Conservation (phyloP, 495 filamentous ascomycete genomes). For the Penicillium goetzii region DNA sequence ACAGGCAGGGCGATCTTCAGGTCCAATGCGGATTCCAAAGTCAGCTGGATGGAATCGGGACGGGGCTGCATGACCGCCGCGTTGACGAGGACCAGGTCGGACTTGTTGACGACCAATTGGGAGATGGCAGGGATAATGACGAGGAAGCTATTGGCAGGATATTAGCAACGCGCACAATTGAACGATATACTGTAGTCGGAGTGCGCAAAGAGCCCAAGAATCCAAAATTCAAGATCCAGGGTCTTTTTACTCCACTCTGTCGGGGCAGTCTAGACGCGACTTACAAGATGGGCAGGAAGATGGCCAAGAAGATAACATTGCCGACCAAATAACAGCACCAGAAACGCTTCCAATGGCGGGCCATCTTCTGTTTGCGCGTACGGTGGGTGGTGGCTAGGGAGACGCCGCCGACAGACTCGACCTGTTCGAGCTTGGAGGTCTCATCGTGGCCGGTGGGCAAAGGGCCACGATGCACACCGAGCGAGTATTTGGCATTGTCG, state of each 20-base stretch:
- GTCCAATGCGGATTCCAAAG: constrained; percentile 39
- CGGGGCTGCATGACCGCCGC: constrained; percentile 40
- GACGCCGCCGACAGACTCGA: constrained; percentile 36
- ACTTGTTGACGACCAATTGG: constrained; percentile 46
- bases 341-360: constrained; percentile 47
- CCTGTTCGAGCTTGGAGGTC: constrained; percentile 32
- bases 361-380: constrained; percentile 33
- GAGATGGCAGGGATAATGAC: constrained; percentile 49
- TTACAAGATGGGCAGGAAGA: constrained; percentile 48
- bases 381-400: constrained; percentile 35
- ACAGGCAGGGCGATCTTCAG: constrained; percentile 42
- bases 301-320: constrained; percentile 35
- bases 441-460: constrained; percentile 24
- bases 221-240: not conserved
- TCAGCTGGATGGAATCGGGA: constrained; percentile 38
- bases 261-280: constrained; percentile 12
- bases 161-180: not conserved
- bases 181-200: not conserved
- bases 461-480: constrained; percentile 45
- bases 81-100: constrained; percentile 41
- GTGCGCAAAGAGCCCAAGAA: not conserved
- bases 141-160: constrained; percentile 37
- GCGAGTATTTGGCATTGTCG: constrained; percentile 39
- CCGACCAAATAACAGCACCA: constrained; percentile 42
- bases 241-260: not conserved